A percentile compares a stretch with the other conserved stretches of the same genome.
Evolutionary conservation across 225 moss, liverwort and hornwort genomes (phyloP).

Genomic region (Marchantia polymorpha): DNA sequence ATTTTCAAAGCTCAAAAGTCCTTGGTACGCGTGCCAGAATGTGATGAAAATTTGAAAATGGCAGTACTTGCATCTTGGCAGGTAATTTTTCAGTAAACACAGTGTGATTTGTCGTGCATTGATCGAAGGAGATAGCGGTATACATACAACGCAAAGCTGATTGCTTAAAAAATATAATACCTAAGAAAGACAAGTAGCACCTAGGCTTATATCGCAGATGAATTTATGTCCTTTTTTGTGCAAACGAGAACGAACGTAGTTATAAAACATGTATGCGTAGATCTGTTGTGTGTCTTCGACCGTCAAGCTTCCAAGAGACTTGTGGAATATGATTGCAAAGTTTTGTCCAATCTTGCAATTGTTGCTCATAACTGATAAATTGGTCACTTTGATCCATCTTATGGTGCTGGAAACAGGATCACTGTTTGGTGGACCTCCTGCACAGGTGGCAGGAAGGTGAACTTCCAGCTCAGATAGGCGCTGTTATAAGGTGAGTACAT

Average conservation of each 20-base stretch:
- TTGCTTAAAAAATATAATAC: no score
- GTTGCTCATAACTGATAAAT: not conserved
- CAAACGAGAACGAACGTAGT: no score
- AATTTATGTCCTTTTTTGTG: not conserved
- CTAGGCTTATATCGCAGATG: not conserved
- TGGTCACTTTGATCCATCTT: not conserved
- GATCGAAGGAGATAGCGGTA: not conserved
- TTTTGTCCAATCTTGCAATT: not conserved
- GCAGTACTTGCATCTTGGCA: slow-evolving; percentile 92
- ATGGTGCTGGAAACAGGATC: slow-evolving; percentile 65
- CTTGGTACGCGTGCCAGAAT: slow-evolving; percentile 62
- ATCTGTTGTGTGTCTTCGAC: no score
- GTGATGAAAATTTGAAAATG: slow-evolving; percentile 72
- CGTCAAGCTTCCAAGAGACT: no score
- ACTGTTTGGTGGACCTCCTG: slow-evolving; percentile 92
- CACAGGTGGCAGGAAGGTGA: slow-evolving; percentile 98
- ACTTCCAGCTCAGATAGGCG: slow-evolving; percentile 75
- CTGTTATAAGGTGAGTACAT: slow-evolving; percentile 67
- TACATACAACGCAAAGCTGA: not conserved
- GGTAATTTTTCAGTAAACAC: slow-evolving; percentile 34
- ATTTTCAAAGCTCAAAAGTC: slow-evolving; percentile 71
- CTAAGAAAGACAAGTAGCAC: no score
- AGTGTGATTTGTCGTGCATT: not conserved
- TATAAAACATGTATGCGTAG: no score
- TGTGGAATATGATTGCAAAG: no score